These are phyloP conservation scores for Solanum etuberosum DNA, from an alignment of 257 asterid species.

Conservation along the genomic window DNA sequence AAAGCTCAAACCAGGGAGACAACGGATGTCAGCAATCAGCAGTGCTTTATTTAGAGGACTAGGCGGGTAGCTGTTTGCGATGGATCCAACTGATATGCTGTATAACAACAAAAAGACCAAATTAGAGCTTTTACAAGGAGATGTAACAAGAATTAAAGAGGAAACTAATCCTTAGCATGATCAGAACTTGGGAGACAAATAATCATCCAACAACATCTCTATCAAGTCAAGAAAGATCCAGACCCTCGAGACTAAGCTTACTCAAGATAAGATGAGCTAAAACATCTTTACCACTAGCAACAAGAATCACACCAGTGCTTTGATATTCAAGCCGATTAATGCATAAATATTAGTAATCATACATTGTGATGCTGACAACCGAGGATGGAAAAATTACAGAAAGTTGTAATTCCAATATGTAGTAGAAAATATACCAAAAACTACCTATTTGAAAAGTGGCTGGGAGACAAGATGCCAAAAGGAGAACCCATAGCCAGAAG, in stretches of 20 bases:
- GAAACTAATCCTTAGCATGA: not conserved
- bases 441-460: conserved; percentile 93
- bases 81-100: conserved; percentile 88
- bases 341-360: not conserved
- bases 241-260: not conserved
- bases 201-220: not conserved
- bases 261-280: not conserved
- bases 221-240: not conserved
- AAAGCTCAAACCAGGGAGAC: conserved; percentile 85
- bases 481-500: conserved; percentile 99
- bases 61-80: conserved; percentile 83
- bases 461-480: conserved; percentile 91
- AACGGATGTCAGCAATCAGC: conserved; percentile 88
- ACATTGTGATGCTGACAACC: not conserved
- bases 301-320: not conserved
- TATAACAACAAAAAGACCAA: not conserved
- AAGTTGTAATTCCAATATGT: not conserved
- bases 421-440: not conserved
- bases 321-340: not conserved
- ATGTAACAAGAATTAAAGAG: not conserved
- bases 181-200: not conserved
- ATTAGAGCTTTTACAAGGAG: not conserved
- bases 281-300: conserved; percentile 1
- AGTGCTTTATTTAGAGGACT: conserved; percentile 44
- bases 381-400: not conserved